Evolutionary conservation across 345 rosid genomes (phyloP), one percentile per base, ranked within the genome.

Genomic region (Turnera subulata): DNA sequence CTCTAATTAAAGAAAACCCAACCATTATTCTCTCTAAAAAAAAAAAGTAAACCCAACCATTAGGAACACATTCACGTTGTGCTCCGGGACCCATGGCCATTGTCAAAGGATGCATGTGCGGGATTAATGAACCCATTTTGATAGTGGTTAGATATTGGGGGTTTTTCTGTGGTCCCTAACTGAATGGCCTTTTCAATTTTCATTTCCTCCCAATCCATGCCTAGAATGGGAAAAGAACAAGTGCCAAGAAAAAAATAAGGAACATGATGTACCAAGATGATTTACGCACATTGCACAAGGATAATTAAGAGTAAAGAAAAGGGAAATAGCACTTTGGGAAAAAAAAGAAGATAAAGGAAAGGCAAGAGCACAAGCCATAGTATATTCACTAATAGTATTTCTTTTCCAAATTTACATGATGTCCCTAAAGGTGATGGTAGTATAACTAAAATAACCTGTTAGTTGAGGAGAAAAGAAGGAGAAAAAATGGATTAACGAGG

Each of bases 351-450:
- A 29, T 3, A 29, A 8, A 8, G 35, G 8, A 29, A 13, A 25
- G 17, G n/a, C 25, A 62, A 24, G 35, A 46, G 57, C 61, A 60
- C 70, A 76, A 71, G 29, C 63, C 68, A 11, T 21, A 44, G 55
- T 74, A 65, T 61, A 59, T 69, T 71, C 60, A 64, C 64, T 73
- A 8, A 8, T 29, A 63, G 46, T 43, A 46, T 60, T 54, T 53
- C 17, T 15, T 47, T 67, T 58, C 57, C 58, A 67, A 60, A 70
- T 77, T 77, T 80, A 80, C 84, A 80, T 52, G 35, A 67, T 29
- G 43, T 50, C 50, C 68, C 73, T 55, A 37, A 53, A 72, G 58
- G 37, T 64, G n/a, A n/a, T 46, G 33, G 2, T 38, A 57, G 70
- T 65, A 69, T 70, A 66, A 67, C 58, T 46, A 63, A 29, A n/a